Evolutionary conservation across 1,284 basidiomycete genomes (phyloP).

Genomic region (Marasmius fiardii): DNA sequence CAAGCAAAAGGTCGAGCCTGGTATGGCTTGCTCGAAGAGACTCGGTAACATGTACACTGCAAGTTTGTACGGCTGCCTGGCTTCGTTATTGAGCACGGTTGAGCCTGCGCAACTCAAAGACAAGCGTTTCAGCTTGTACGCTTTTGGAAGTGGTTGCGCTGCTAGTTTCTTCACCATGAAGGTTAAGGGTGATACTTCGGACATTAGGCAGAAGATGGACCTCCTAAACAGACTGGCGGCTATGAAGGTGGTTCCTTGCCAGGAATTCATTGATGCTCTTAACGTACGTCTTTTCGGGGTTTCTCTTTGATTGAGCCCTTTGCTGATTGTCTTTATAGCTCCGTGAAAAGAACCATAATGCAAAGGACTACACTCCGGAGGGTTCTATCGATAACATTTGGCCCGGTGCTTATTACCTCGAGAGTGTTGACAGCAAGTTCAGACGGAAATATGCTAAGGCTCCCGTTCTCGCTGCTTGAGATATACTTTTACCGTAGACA

Average conservation of each 20-base stretch:
- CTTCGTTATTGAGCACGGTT: constrained; percentile 60
- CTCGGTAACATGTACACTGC: constrained; percentile 93
- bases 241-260: constrained; percentile 91
- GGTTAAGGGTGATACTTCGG: constrained; percentile 71
- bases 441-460: constrained; percentile 80
- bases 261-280: constrained; percentile 59
- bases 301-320: not conserved
- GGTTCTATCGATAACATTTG: constrained; percentile 92
- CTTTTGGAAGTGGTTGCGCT: constrained; percentile 81
- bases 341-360: constrained; percentile 96
- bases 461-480: constrained; percentile 42
- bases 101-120: constrained; percentile 53
- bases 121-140: constrained; percentile 79
- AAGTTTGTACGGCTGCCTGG: constrained; percentile 80
- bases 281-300: constrained; percentile 43
- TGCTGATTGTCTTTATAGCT: constrained; percentile 45
- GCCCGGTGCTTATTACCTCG: constrained; percentile 93
- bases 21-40: constrained; percentile 67
- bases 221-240: constrained; percentile 73
- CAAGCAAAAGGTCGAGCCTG: constrained; percentile 58
- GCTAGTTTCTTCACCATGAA: constrained; percentile 76
- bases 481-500: not conserved
- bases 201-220: constrained; percentile 68
- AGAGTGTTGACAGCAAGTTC: constrained; percentile 89
- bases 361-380: constrained; percentile 80